Evolutionary conservation across 257 asterid genomes (phyloP), one percentile per base, ranked within the genome.

Genomic region (Solanum pinnatisectum): DNA sequence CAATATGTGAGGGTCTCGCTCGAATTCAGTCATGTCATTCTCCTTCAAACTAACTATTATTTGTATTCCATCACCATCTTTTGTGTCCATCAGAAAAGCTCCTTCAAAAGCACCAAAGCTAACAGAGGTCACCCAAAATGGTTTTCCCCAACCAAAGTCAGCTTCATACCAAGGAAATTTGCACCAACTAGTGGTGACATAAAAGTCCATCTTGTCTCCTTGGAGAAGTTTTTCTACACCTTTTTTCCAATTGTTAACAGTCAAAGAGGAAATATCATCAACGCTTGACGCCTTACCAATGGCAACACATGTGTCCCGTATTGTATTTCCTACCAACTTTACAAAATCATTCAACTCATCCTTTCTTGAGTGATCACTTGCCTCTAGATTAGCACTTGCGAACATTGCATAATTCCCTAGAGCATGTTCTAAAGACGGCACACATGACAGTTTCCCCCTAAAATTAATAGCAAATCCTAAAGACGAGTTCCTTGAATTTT

Each of bases 61-160:
- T 46, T 46, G 56, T 46, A 46, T 46, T 46, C 56, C 56, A 46
- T 46, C 16, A 46, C 56, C 56, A 46, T 46, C 56, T 46, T 46
- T 46, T 46, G 56, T 46, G 56, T 46, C 56, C 56, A 13, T 46
- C 7, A 46, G 56, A 46, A 1, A 4, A 13, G 0, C 1, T 46
- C 5, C 18, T 46, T 5, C 56, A 46, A 4, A 1, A 46, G 2
- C 0, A 46, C 2, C 16, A 2, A 46, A 46, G 6, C 1, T 4
- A 46, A 4, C 56, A 0, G 2, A 0, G 56, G 2, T 46, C 56
- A 42, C 46, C 46, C 46, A 42, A 4, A 42, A 42, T 44, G 92
- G 91, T 33, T 87, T 88, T 81, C 92, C 91, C 92, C 90, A 84
- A 8, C 88, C 92, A 83, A 90, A 88, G 68, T 88, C 89, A n/a